phyloP scores from a whole-genome alignment of 345 rosid species.

The Acer campestre region DNA sequence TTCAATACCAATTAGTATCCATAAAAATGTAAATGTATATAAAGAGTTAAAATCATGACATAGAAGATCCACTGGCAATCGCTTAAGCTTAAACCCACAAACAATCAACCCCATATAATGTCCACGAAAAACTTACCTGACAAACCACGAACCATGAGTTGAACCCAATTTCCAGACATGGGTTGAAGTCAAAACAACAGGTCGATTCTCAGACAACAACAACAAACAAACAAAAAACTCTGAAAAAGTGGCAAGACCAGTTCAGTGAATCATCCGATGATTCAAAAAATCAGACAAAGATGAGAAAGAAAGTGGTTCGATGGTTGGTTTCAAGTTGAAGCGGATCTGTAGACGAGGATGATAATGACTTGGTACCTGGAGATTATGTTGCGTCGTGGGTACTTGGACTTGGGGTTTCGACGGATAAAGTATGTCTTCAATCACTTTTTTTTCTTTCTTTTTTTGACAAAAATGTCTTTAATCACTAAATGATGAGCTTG shows the following conservation, averaged over 20 bases:
- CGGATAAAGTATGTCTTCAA: background rate
- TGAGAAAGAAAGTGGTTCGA: slow-evolving; percentile 26
- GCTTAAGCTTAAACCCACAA: slow-evolving; percentile 14
- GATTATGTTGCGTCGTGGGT: background rate
- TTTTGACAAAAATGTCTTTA: background rate
- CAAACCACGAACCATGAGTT: slow-evolving; percentile 36
- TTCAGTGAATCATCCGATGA: slow-evolving; percentile 13
- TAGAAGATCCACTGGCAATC: slow-evolving; percentile 23
- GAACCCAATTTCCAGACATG: slow-evolving; percentile 50
- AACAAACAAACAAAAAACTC: no score
- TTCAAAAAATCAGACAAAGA: slow-evolving; percentile 1
- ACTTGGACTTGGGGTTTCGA: background rate
- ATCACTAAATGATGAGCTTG: background rate
- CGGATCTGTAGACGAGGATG: slow-evolving; percentile 46
- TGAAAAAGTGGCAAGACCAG: slow-evolving; percentile 18
- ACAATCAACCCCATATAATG: background rate
- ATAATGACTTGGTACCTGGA: slow-evolving; percentile 55
- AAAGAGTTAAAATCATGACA: slow-evolving; percentile 8
- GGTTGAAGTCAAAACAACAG: slow-evolving; percentile 22
- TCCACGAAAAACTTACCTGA: slow-evolving; percentile 46
- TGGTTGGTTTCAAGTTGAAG: slow-evolving; percentile 32
- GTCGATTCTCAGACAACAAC: slow-evolving; percentile 9
- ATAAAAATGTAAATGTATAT: background rate
- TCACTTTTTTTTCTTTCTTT: background rate
- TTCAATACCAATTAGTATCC: background rate